These are phyloP conservation scores for Saitozyma sp. DNA, from an alignment of 768 basidiomycete genomes.

Conservation along the genomic window DNA sequence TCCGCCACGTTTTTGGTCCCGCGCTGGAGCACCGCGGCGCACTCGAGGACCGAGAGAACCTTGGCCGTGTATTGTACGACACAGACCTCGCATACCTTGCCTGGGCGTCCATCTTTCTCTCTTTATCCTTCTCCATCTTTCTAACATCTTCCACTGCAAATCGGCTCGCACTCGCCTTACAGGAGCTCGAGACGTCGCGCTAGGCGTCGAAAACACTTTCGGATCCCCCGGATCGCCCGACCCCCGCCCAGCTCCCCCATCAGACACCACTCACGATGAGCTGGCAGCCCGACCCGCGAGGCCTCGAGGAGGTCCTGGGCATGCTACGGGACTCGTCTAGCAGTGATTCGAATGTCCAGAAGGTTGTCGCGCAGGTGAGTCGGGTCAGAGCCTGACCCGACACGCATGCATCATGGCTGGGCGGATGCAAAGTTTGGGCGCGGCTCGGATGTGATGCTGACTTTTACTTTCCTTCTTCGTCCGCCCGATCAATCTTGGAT, in stretches of 20 bases:
- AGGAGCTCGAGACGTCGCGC: too few relatives aligned
- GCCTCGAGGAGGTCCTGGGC: constrained; percentile 85
- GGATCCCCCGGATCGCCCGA: background rate
- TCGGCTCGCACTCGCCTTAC: too few relatives aligned
- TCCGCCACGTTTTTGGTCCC: too few relatives aligned
- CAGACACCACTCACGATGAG: constrained; percentile 53
- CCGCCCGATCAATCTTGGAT: background rate
- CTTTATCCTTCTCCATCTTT: too few relatives aligned
- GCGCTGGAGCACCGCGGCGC: too few relatives aligned
- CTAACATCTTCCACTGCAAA: too few relatives aligned
- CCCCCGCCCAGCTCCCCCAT: background rate
- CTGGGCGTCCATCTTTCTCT: too few relatives aligned
- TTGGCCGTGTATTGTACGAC: too few relatives aligned
- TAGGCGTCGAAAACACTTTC: background rate
- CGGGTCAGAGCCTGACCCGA: background rate
- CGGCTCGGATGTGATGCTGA: background rate
- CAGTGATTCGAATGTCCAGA: constrained; percentile 69
- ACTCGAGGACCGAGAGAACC: too few relatives aligned
- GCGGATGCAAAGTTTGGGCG: background rate
- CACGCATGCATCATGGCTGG: background rate
- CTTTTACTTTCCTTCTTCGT: background rate
- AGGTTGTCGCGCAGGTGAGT: constrained; percentile 75
- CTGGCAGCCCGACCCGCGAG: constrained; percentile 82
- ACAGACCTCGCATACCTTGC: too few relatives aligned
- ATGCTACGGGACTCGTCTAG: constrained; percentile 90